Conservation (phyloP, 495 filamentous ascomycete genomes). For the Penicillium verhagenii region DNA sequence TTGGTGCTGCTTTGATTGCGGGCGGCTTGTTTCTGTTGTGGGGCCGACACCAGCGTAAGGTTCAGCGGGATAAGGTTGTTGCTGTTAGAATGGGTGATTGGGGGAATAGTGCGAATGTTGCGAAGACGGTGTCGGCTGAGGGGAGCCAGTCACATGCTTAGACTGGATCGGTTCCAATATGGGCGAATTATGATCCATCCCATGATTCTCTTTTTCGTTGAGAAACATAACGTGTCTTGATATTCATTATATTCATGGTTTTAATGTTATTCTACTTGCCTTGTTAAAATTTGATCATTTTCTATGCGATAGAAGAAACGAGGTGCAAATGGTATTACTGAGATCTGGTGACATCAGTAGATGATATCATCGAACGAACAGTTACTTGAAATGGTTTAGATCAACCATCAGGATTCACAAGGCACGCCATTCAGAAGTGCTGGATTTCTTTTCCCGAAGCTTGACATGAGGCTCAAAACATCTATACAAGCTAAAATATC, state of each 20-base stretch:
- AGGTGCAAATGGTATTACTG: no score
- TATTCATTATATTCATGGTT: no score
- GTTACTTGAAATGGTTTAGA: background rate
- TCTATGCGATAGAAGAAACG: no score
- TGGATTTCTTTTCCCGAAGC: background rate
- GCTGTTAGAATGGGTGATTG: constrained; percentile 6
- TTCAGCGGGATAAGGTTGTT: constrained; percentile 9
- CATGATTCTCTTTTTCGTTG: no score
- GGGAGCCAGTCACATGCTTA: background rate
- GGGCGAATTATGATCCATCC: no score
- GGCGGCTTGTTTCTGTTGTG: constrained; percentile 13
- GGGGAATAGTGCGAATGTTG: background rate
- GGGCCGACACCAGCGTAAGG: constrained; percentile 8
- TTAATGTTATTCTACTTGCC: no score
- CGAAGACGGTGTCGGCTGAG: constrained; percentile 3
- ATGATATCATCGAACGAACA: background rate
- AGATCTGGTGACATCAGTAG: background rate
- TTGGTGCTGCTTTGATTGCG: constrained; percentile 26
- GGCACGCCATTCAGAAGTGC: background rate
- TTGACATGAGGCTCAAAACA: background rate
- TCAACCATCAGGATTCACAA: background rate
- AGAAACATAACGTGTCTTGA: no score
- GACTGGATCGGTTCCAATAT: background rate
- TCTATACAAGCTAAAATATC: background rate
- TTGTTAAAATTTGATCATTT: no score